phyloP scores from a whole-genome alignment of 768 basidiomycete genomes.

The Myochromella boudieri region DNA sequence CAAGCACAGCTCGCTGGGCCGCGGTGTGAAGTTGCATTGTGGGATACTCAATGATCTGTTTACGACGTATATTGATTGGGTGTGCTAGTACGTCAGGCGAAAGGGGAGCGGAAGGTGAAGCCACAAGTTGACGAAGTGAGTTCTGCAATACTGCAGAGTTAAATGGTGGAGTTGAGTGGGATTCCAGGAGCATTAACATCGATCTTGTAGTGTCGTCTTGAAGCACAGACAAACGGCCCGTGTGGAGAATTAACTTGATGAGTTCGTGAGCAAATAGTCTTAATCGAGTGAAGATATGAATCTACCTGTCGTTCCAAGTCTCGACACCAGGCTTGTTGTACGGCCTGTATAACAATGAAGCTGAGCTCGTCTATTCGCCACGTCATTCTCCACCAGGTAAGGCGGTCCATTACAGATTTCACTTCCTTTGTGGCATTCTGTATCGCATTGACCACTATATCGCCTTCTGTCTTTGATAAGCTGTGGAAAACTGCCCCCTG shows the following conservation, averaged over 20 bases:
- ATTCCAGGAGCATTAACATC: conserved; percentile 38
- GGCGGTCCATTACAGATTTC: conserved; percentile 35
- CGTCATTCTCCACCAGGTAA: conserved; percentile 48
- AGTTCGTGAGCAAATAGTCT: background rate
- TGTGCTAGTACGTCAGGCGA: conserved; percentile 43
- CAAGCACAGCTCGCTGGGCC: conserved; percentile 57
- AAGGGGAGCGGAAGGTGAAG: conserved; percentile 46
- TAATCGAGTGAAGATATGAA: background rate
- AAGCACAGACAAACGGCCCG: conserved; percentile 52
- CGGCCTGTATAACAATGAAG: conserved; percentile 31
- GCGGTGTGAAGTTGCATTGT: conserved; percentile 61
- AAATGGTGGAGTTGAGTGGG: conserved; percentile 37
- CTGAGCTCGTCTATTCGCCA: conserved; percentile 48
- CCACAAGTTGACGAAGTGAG: conserved; percentile 49
- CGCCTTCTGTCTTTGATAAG: conserved; percentile 15
- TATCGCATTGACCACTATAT: conserved; percentile 37
- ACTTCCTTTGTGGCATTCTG: conserved; percentile 36
- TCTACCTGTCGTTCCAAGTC: conserved; percentile 52
- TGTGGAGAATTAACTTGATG: conserved; percentile 61
- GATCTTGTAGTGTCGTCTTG: conserved; percentile 44
- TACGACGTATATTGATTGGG: conserved; percentile 51
- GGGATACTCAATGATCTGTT: conserved; percentile 53
- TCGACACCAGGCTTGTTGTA: conserved; percentile 41
- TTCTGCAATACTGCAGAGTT: conserved; percentile 62
- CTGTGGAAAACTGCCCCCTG: conserved; percentile 19